These are phyloP conservation scores for Aegilops tauschii DNA, from an alignment of 176 grass and related monocot species.

Conservation along the genomic window DNA sequence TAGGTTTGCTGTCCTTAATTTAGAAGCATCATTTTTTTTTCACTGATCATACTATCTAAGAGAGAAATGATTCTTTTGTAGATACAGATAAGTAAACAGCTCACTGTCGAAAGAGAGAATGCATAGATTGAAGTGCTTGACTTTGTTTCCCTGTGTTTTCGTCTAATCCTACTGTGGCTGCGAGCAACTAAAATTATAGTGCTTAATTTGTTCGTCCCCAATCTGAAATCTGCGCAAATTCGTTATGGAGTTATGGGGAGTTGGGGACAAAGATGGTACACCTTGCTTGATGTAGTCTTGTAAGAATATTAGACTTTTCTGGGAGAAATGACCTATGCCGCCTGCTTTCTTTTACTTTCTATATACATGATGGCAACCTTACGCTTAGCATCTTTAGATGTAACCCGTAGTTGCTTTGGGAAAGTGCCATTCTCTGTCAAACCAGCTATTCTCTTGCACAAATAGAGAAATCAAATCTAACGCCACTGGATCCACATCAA, in stretches of 20 bases:
- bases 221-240: neutral
- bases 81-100: conserved; percentile 49
- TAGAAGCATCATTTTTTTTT: conserved; percentile 40
- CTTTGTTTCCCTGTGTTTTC: neutral
- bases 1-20: neutral
- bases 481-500: neutral
- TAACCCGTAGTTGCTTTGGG: conserved; percentile 13
- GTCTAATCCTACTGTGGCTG: neutral
- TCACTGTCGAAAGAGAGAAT: conserved; percentile 41
- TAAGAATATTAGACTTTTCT: conserved; percentile 41
- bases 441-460: neutral
- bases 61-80: conserved; percentile 93
- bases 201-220: neutral
- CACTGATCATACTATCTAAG: conserved; percentile 34
- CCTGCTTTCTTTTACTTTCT: conserved; percentile 13
- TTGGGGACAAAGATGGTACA: conserved; percentile 39
- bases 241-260: neutral
- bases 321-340: neutral
- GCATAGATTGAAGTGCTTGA: conserved; percentile 23
- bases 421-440: conserved; percentile 25
- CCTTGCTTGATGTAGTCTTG: conserved; percentile 56
- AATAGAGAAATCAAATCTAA: neutral
- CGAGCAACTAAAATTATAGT: neutral
- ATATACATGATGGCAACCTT: conserved; percentile 29
- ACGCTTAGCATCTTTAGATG: conserved; percentile 33